phyloP scores from a whole-genome alignment of 1,284 basidiomycete species.

The Ceratobasidium sp. region DNA sequence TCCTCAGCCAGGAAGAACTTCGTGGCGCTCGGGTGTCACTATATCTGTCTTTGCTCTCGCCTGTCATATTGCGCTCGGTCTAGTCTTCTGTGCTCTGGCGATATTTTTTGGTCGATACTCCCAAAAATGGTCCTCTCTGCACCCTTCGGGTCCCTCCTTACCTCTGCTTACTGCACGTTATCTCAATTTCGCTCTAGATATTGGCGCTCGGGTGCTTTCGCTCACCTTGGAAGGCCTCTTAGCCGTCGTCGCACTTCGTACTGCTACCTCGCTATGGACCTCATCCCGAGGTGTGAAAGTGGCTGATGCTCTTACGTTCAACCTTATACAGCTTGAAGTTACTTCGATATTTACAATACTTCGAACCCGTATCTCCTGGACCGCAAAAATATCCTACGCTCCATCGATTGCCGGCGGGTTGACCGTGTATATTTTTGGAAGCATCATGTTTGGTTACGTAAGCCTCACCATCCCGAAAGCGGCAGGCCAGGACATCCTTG shows the following conservation, averaged over 20 bases:
- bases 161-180: slow-evolving; percentile 11
- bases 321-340: neutral
- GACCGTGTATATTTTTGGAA: neutral
- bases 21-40: slow-evolving; percentile 11
- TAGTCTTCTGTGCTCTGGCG: neutral
- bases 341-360: neutral
- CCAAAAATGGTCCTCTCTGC: neutral
- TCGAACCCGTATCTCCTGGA: neutral
- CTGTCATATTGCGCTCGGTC: neutral
- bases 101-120: neutral
- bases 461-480: neutral
- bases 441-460: slow-evolving; percentile 8
- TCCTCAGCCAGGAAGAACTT: neutral
- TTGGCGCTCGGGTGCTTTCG: neutral
- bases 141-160: neutral
- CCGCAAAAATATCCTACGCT: neutral
- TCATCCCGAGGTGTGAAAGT: neutral
- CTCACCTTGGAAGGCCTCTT: neutral
- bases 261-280: neutral
- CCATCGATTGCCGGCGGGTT: neutral
- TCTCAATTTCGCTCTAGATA: slow-evolving; percentile 15
- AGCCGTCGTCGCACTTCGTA: neutral
- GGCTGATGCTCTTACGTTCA: slow-evolving; percentile 1
- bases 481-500: neutral
- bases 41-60: neutral